Base-by-base conservation (phyloP, 2,329 filamentous ascomycete genomes). In the Sarocladium brachiariae region DNA sequence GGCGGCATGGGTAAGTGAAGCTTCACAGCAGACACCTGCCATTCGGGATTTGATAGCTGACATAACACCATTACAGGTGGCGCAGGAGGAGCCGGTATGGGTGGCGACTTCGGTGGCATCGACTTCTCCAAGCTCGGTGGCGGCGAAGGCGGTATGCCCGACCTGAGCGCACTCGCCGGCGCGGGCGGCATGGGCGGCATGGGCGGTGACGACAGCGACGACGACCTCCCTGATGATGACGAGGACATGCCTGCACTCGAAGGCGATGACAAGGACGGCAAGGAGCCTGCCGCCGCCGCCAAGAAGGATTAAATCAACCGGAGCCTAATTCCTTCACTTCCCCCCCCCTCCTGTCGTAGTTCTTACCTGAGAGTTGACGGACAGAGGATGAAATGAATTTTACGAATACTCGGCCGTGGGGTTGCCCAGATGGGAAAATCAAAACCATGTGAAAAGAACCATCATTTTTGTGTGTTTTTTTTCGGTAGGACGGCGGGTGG, bases 51-150 rank as follows among this genome's bases (percentile, higher is more conserved):
- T 7, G 13, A 30, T 7, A 4, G 27, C 39, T 43, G 14, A 43
- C 39, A 43, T 30, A 7, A n/a, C 14, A 7, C 7, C 35, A 14
- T 14, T 21, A 33, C 27, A 47, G 43, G 43, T 21, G 46, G 30
- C 11, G 46, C 31, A 35, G 46, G 31, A 23, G 46, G 31, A n/a
- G 77, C 74, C 50, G 77, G 76, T 47, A 78, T 76, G 71, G 58
- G 58, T 37, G 83, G 82, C 58, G 88, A 89, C 69, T 89, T 93
- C 57, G 83, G 87, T 61, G 88, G 87, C 62, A 93, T 96, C 65
- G 90, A 95, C 72, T 95, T 95, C 82, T 93, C 87, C 62, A 95
- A 95, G 78, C 84, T 95, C 55, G 85, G 84, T 56, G 84, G 76
- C 57, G 81, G 54, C 16, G 62, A 52, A 23, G 55, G 52, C 31